phyloP scores from a whole-genome alignment of 768 basidiomycete genomes.

The Termitomyces sp. region DNA sequence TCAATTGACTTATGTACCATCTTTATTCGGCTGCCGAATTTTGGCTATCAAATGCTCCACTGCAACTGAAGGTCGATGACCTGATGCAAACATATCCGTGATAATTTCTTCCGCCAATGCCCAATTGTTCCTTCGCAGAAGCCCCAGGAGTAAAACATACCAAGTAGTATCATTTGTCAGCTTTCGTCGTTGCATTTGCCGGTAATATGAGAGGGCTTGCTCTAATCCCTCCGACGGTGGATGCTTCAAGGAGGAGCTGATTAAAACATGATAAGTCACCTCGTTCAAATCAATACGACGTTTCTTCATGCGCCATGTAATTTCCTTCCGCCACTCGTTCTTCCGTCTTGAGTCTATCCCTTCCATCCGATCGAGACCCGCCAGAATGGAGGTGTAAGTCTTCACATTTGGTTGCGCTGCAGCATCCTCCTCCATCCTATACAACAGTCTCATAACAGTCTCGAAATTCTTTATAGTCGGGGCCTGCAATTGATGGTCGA shows the following conservation, averaged over 20 bases:
- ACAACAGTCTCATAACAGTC: conserved; percentile 67
- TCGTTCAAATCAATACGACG: conserved; percentile 53
- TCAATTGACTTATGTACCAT: conserved; percentile 5
- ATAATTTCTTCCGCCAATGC: conserved; percentile 56
- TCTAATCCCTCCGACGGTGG: conserved; percentile 46
- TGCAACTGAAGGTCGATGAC: conserved; percentile 41
- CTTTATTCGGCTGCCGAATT: conserved; percentile 31
- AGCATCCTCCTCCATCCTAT: conserved; percentile 66
- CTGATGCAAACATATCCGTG: conserved; percentile 50
- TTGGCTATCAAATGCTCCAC: conserved; percentile 47
- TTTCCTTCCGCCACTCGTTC: conserved; percentile 43
- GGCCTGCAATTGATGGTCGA: conserved; percentile 67
- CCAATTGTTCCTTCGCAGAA: conserved; percentile 59
- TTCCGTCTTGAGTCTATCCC: conserved; percentile 45
- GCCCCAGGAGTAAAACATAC: conserved; percentile 69
- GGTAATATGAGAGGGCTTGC: conserved; percentile 56
- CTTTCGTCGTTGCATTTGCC: conserved; percentile 52
- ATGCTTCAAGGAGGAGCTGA: conserved; percentile 62
- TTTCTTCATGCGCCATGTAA: conserved; percentile 58
- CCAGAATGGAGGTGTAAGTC: conserved; percentile 80
- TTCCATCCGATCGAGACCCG: conserved; percentile 62
- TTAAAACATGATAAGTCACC: conserved; percentile 73
- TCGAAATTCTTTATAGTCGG: conserved; percentile 50
- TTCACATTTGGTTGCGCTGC: conserved; percentile 62
- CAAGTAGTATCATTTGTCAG: conserved; percentile 63